Percentiles rank a stretch among this genome's conserved stretches.
These are phyloP conservation scores for Diaporthe sp. DNA, from an alignment of 2,329 filamentous ascomycete species.

Conservation along the genomic window DNA sequence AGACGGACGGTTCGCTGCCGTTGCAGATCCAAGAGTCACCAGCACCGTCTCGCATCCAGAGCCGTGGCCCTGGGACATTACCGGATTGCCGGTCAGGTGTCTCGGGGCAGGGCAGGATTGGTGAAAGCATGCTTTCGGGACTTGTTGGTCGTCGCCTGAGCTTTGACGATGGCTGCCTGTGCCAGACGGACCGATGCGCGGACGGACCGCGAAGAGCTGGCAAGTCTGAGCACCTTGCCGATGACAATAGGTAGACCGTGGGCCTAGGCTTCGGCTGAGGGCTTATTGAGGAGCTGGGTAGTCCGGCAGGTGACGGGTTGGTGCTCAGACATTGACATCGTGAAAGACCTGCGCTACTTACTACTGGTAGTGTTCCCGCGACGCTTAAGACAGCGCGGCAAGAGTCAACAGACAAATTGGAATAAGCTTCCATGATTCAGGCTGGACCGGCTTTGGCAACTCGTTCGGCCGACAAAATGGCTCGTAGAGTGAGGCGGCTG, in stretches of 20 bases:
- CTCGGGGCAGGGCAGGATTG: constrained; percentile 18
- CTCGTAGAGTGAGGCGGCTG: neutral
- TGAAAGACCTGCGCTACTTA: neutral
- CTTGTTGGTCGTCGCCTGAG: constrained; percentile 12
- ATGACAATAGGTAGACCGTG: neutral
- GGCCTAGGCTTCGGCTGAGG: neutral
- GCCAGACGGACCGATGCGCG: constrained; percentile 19
- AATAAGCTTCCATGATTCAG: neutral
- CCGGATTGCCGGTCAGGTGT: constrained; percentile 15
- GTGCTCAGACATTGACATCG: neutral
- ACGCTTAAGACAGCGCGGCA: neutral
- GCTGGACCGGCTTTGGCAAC: neutral
- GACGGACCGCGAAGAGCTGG: neutral
- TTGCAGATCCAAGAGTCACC: neutral
- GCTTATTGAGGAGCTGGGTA: neutral
- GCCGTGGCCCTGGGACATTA: constrained; percentile 24
- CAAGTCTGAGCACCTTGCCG: constrained; percentile 12
- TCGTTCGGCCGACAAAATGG: constrained; percentile 22
- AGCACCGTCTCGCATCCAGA: constrained; percentile 10
- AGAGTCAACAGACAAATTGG: constrained; percentile 1
- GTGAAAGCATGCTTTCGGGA: constrained; percentile 11
- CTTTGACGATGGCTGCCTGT: constrained; percentile 6
- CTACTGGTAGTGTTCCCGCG: neutral
- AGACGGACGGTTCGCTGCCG: constrained; percentile 15
- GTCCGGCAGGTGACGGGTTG: neutral